Evolutionary conservation across 2,329 filamentous ascomycete genomes (phyloP), one percentile per base, ranked within the genome.

Genomic region (Hirsutella rhossiliensis): DNA sequence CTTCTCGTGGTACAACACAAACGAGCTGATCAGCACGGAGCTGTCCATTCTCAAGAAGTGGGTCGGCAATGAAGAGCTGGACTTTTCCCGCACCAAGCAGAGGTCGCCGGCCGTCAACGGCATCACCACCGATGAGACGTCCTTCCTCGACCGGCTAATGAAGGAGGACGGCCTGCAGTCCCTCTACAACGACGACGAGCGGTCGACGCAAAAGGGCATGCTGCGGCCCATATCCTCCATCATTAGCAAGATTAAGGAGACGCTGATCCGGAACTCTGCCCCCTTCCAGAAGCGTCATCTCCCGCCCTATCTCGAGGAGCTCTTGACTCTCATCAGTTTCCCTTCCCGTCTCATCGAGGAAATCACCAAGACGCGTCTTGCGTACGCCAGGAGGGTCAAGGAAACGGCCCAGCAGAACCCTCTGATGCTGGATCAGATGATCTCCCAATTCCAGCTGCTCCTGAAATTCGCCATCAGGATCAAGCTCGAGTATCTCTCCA

Each of bases 351-450:
- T 98, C 31, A 92, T 98, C 36, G 88, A 97, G 63, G 92, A 97
- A 60, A 94, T 98, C 56, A 96, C 96, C 59, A 84, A 84, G 43
- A 84, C 95, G 54, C 84, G 92, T 46, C 73, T 97, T 27, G 86
- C 82, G 11, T 97, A 96, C 61, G 89, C 90, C 17, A 87, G 82
- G 66, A 90, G 88, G 61, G 94, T 96, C 80, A 94, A 90, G 65
- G 90, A 97, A 56, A 87, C 88, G 11, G 84, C 88, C 2, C 86
- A 92, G 65, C 87, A 94, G 60, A 94, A 89, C 51, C 75, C 86
- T 23, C 84, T 98, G 68, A 87, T 98, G 74, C 86, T 94, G 48
- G 89, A 97, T 59, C 90, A 97, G 65, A 94, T 97, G 86, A 96
- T 98, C 50, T 75, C 85, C 0, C 92, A 98, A 58, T 97, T 98